Conservation (phyloP, 306 rosid species). For the Vigna radiata region DNA sequence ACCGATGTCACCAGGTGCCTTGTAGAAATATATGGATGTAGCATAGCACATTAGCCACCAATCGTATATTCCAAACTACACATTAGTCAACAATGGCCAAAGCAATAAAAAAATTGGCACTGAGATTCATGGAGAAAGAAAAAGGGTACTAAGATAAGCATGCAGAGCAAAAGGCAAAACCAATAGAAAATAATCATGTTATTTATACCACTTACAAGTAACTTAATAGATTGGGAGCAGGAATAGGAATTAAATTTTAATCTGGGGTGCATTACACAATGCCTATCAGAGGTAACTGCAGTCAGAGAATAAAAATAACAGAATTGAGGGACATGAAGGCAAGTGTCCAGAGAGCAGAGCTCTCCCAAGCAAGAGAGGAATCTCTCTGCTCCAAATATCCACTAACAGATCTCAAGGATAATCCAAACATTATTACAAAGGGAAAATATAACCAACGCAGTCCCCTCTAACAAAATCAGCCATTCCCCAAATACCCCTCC, state of each 20-base stretch:
- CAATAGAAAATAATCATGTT: constrained; percentile 25
- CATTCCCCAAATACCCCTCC: too few relatives aligned
- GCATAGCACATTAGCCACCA: neutral
- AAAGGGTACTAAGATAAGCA: constrained; percentile 5
- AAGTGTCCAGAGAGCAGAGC: too few relatives aligned
- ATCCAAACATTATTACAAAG: too few relatives aligned
- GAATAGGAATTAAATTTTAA: constrained; percentile 1
- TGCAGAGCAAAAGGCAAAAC: constrained; percentile 22
- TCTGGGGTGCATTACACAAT: neutral
- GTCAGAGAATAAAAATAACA: too few relatives aligned
- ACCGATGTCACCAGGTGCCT: constrained; percentile 19
- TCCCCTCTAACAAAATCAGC: too few relatives aligned
- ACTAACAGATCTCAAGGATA: too few relatives aligned
- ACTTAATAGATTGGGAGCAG: constrained; percentile 6
- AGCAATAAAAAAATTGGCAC: constrained; percentile 5
- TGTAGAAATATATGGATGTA: constrained; percentile 25
- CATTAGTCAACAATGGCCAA: constrained; percentile 9
- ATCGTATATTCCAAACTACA: constrained; percentile 19
- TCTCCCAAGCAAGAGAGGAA: too few relatives aligned
- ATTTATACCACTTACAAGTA: neutral
- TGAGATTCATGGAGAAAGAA: constrained; percentile 10
- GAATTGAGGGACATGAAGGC: too few relatives aligned
- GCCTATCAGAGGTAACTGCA: too few relatives aligned
- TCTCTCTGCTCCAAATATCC: too few relatives aligned
- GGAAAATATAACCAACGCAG: too few relatives aligned